Evolutionary conservation across 2,329 filamentous ascomycete species (phyloP).

Genomic region (Peltaster fructicola): DNA sequence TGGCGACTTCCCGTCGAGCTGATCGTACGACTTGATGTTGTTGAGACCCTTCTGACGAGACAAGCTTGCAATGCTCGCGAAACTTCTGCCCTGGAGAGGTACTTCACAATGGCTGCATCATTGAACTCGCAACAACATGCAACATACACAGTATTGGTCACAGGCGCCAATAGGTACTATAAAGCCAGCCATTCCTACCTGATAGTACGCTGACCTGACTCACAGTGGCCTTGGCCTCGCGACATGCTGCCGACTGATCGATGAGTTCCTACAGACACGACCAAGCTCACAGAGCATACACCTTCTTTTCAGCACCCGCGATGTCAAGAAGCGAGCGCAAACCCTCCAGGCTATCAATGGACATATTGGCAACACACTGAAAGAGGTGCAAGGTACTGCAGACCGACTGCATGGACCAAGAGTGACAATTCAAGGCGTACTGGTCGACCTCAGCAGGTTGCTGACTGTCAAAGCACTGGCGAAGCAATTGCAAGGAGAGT

Average conservation of each 20-base stretch:
- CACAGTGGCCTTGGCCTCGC: conserved; percentile 70
- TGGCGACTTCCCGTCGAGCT: too few species aligned
- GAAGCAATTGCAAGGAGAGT: conserved; percentile 32
- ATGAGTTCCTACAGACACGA: conserved; percentile 64
- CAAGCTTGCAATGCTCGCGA: too few species aligned
- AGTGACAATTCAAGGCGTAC: conserved; percentile 38
- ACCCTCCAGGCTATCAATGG: conserved; percentile 37
- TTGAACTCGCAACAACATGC: too few species aligned
- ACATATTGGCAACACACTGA: conserved; percentile 37
- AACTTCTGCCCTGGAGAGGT: too few species aligned
- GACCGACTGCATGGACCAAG: conserved; percentile 22
- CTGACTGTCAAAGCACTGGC: conserved; percentile 37
- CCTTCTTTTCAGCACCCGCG: conserved; percentile 71
- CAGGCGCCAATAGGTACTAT: conserved; percentile 66
- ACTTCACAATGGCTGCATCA: too few species aligned
- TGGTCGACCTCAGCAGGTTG: conserved; percentile 39
- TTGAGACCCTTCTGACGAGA: too few species aligned
- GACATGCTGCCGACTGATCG: conserved; percentile 68
- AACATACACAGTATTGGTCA: conserved; percentile 47
- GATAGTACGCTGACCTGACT: conserved; percentile 3
- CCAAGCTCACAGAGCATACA: conserved; percentile 52
- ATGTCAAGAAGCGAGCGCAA: conserved; percentile 51
- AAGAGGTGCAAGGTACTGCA: conserved; percentile 15
- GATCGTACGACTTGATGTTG: too few species aligned
- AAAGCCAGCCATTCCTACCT: conserved; percentile 21